Conservation (phyloP, 306 rosid species). For the Parietaria judaica region DNA sequence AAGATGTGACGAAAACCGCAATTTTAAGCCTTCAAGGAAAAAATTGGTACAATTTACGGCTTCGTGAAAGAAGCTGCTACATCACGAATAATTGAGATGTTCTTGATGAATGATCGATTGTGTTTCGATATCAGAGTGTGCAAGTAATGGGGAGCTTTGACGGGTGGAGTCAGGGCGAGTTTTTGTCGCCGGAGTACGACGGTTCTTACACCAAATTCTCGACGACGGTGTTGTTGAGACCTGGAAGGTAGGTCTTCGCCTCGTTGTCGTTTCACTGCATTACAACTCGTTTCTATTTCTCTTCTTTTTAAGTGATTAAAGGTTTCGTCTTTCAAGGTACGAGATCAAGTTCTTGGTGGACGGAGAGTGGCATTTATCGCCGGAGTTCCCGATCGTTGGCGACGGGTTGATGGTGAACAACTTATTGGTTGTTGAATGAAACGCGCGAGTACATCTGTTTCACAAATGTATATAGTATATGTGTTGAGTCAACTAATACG, state of each 20-base stretch:
- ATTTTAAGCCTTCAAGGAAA: too few species aligned
- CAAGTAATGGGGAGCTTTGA: slow-evolving; percentile 95
- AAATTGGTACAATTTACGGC: too few species aligned
- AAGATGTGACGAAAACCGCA: too few species aligned
- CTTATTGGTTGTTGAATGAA: slow-evolving; percentile 58
- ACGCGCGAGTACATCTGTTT: background rate
- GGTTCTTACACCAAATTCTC: slow-evolving; percentile 74
- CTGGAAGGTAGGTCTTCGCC: slow-evolving; percentile 55
- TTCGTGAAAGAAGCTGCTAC: too few species aligned
- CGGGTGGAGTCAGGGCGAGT: slow-evolving; percentile 97
- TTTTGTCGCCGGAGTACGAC: slow-evolving; percentile 71
- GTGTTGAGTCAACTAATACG: background rate
- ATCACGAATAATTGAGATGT: too few species aligned
- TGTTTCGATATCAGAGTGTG: slow-evolving; percentile 44
- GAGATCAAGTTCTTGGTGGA: slow-evolving; percentile 93
- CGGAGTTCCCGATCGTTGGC: slow-evolving; percentile 66
- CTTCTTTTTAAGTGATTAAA: slow-evolving; percentile 4
- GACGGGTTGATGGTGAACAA: slow-evolving; percentile 72
- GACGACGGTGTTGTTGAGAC: slow-evolving; percentile 64
- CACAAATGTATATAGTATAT: too few species aligned
- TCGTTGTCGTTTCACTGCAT: background rate
- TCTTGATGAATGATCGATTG: too few species aligned
- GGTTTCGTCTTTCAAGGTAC: slow-evolving; percentile 42
- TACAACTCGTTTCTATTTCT: slow-evolving; percentile 6
- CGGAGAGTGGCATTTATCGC: slow-evolving; percentile 81